Percentiles rank a stretch among this genome's conserved stretches.
Evolutionary conservation across 1,284 basidiomycete species (phyloP).

Genomic region (Sanghuangporus sanghuang): DNA sequence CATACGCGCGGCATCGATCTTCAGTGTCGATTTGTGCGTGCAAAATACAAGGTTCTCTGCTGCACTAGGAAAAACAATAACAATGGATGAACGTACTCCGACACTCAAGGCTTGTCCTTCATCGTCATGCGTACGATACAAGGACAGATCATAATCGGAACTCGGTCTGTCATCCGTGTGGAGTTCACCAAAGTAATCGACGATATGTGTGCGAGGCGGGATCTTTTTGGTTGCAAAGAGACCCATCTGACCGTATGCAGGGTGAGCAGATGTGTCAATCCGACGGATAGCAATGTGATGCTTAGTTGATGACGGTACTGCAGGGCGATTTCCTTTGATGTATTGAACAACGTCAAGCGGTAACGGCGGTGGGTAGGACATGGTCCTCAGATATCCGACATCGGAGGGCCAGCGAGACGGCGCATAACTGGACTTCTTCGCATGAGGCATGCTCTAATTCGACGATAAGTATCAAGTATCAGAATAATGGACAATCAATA

Average conservation of each 20-base stretch:
- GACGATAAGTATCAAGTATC: neutral
- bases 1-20: constrained; percentile 63
- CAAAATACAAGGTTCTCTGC: neutral
- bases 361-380: constrained; percentile 12
- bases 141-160: constrained; percentile 84
- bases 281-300: constrained; percentile 36
- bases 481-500: neutral
- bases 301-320: neutral
- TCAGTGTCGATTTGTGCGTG: constrained; percentile 22
- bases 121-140: constrained; percentile 53
- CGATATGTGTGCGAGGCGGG: constrained; percentile 55
- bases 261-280: constrained; percentile 50
- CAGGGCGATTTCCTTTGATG: constrained; percentile 9
- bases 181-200: constrained; percentile 85
- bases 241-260: constrained; percentile 78
- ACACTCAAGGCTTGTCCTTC: constrained; percentile 33
- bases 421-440: constrained; percentile 1
- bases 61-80: neutral
- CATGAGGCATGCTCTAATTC: neutral
- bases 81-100: constrained; percentile 35
- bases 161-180: constrained; percentile 65
- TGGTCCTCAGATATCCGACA: constrained; percentile 7
- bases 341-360: constrained; percentile 2
- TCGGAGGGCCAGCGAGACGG: constrained; percentile 16
- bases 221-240: constrained; percentile 77